Base-by-base conservation (phyloP, 768 basidiomycete species). In the Kwoniella sp. region DNA sequence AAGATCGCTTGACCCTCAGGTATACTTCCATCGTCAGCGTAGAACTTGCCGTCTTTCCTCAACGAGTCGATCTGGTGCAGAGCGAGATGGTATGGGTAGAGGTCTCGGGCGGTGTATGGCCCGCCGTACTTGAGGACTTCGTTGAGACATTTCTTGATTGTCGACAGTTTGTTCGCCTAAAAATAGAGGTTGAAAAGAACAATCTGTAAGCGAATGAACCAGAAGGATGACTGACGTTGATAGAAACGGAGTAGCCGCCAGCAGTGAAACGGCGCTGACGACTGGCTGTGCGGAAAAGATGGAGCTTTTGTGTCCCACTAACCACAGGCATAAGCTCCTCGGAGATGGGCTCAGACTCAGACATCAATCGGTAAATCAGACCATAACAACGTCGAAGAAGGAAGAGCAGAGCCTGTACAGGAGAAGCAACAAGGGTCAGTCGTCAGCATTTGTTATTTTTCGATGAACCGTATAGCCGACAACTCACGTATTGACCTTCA, bases 291-390 rank as follows among this genome's bases (percentile, higher is more conserved):
- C n/a, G n/a, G n/a, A n/a, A n/a, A n/a, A n/a, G n/a, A n/a, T n/a
- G n/a, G n/a, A n/a, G n/a, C n/a, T n/a, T n/a, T n/a, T n/a, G n/a
- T n/a, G n/a, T 19, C 2, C 12, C 24, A 76, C 86, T 59, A 79
- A 94, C 94, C 40, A 96, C 86, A 5, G 94, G 94, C 90, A 97
- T 98, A 17, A 99, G 82, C 79, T 98, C 96, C 80, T 99, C 96
- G 0, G 92, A 95, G 1, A 99, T 93, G 0, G 96, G 96, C 81
- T 97, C 95, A 67, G 90, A 92, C 21, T 92, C 92, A 25, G 92
- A 93, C 66, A 99, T 85, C 53, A 99, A 80, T 27, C 89, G 86
- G 80, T 97, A 98, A 70, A 96, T 94, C 55, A 97, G 85, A 65
- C 95, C 95, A 79, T 98, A 94, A 83, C 96, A 99, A 77, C 95